Evolutionary conservation across 305 asterid species (phyloP).

Genomic region (Plantago lanceolata): DNA sequence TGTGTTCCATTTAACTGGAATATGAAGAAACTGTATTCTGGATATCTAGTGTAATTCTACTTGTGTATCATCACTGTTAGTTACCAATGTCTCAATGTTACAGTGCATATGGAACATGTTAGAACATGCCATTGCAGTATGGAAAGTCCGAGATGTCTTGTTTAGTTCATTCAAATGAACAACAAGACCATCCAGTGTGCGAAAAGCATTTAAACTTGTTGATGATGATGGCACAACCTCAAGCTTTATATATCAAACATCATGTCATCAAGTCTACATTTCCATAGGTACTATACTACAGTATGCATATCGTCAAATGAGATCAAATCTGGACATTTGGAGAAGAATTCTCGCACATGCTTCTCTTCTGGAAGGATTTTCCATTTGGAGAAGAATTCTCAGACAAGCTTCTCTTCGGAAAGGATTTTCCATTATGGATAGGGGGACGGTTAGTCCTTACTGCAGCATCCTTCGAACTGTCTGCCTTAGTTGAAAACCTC

Average conservation of each 20-base stretch:
- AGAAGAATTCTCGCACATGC: conserved; percentile 47
- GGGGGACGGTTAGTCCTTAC: conserved; percentile 29
- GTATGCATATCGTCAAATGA: conserved; percentile 1
- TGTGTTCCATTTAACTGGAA: conserved; percentile 27
- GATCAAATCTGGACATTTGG: conserved; percentile 53
- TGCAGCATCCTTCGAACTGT: conserved; percentile 29
- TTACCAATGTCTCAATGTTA: not conserved
- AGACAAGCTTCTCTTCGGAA: conserved; percentile 25
- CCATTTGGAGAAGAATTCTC: conserved; percentile 38
- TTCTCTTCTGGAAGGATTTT: too few relatives aligned
- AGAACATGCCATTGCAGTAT: not conserved
- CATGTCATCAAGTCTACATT: not conserved
- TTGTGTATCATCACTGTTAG: not conserved
- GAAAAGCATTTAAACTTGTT: too few relatives aligned
- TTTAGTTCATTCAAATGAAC: not conserved
- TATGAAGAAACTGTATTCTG: conserved; percentile 31
- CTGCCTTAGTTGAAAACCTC: conserved; percentile 44
- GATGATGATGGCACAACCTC: not conserved
- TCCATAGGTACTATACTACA: conserved; percentile 1
- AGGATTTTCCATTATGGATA: conserved; percentile 29
- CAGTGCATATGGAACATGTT: too few relatives aligned
- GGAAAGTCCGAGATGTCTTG: too few relatives aligned
- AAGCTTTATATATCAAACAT: not conserved
- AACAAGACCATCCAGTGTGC: not conserved
- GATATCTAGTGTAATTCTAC: conserved; percentile 14